phyloP scores from a whole-genome alignment of 2,329 filamentous ascomycete genomes.

The Xylariaceae sp. region DNA sequence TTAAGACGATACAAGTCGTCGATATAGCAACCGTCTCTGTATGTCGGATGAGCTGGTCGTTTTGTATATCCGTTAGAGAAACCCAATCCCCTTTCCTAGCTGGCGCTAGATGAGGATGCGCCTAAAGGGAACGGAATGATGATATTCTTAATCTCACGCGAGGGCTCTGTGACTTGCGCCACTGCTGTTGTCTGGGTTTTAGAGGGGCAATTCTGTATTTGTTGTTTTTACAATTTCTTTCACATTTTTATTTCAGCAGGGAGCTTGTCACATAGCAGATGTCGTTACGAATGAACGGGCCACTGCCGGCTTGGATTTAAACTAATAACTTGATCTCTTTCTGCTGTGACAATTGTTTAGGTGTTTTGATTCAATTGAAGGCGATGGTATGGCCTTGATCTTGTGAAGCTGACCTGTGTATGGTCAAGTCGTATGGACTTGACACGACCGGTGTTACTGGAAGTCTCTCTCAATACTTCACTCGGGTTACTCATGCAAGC shows the following conservation, averaged over 20 bases:
- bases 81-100: not conserved
- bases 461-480: too few species aligned
- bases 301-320: slow-evolving; percentile 1
- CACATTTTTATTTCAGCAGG: not conserved
- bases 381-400: too few species aligned
- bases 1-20: slow-evolving; percentile 4
- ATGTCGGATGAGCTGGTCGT: slow-evolving; percentile 7
- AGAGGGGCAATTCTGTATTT: not conserved
- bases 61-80: not conserved
- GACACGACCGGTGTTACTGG: too few species aligned
- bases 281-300: slow-evolving; percentile 12
- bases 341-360: not conserved
- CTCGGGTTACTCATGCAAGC: not conserved
- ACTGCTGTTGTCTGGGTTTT: not conserved
- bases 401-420: too few species aligned
- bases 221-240: slow-evolving; percentile 10
- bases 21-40: slow-evolving; percentile 4
- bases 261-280: slow-evolving; percentile 11
- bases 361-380: too few species aligned
- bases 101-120: not conserved
- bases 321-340: not conserved
- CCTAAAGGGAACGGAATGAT: not conserved
- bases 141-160: not conserved
- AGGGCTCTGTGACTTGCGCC: too few species aligned
- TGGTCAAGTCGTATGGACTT: too few species aligned